Percentiles rank a stretch among this genome's conserved stretches.
Conservation (phyloP, 2,329 filamentous ascomycete species). For the Aspergillus novoparasiticus region DNA sequence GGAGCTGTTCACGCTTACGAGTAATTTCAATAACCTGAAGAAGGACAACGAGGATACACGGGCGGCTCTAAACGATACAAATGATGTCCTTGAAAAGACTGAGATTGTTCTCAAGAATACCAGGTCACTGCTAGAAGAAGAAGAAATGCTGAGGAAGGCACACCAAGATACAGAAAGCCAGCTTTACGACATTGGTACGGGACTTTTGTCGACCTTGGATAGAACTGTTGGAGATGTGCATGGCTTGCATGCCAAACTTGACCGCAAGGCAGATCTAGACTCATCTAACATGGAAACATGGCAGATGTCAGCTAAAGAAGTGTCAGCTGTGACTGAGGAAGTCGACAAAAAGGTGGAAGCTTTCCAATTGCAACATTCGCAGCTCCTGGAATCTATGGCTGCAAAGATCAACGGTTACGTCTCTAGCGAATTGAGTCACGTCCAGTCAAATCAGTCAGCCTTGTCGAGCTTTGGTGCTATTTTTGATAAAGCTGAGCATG, state of each 20-base stretch:
- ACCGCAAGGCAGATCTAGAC: slow-evolving; percentile 82
- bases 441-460: slow-evolving; percentile 70
- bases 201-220: slow-evolving; percentile 76
- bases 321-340: slow-evolving; percentile 72
- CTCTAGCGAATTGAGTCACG: slow-evolving; percentile 69
- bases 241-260: slow-evolving; percentile 82
- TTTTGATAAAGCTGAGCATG: slow-evolving; percentile 68
- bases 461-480: slow-evolving; percentile 68
- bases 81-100: slow-evolving; percentile 80
- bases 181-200: slow-evolving; percentile 71
- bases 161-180: slow-evolving; percentile 82
- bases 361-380: slow-evolving; percentile 72
- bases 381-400: slow-evolving; percentile 69
- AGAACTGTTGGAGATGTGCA: slow-evolving; percentile 79
- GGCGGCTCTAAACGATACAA: slow-evolving; percentile 73
- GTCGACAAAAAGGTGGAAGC: slow-evolving; percentile 75
- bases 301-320: slow-evolving; percentile 73
- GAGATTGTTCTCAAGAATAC: slow-evolving; percentile 81
- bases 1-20: slow-evolving; percentile 83
- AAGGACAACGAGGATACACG: slow-evolving; percentile 83
- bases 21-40: slow-evolving; percentile 83
- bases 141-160: slow-evolving; percentile 76
- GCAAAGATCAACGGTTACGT: slow-evolving; percentile 77
- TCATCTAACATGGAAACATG: slow-evolving; percentile 76
- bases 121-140: slow-evolving; percentile 73